Evolutionary conservation across 805 yeast species (phyloP), one percentile per base, ranked within the genome.

Genomic region (Wickerhamomyces silvicola): DNA sequence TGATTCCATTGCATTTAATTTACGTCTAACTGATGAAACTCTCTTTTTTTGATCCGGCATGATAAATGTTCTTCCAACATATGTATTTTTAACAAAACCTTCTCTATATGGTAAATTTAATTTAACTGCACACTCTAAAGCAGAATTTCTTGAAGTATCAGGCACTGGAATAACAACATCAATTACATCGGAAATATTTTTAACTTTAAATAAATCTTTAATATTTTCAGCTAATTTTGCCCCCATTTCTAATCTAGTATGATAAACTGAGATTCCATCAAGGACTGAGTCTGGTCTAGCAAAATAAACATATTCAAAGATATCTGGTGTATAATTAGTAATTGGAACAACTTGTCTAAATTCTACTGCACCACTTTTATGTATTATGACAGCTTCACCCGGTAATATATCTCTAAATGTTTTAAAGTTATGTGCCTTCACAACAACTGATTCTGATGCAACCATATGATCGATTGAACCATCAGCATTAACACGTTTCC

Each of bases 111-210:
- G 94, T 13, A 86, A 55, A 28, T 76, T 72, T 41, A 92, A 68
- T 29, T 77, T 67, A 22, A 82, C 88, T 1, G 97, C 90, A 60
- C 95, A 81, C 54, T 92, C 92, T 39, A 88, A 61, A 1, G 97
- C 97, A 15, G 95, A 80, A 26, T 94, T 88, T 60, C 97, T 75
- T n/a, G 97, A 80, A 7, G 98, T 92, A 57, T 92, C 98, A 9
- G 98, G 98, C 10, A 92, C 98, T 2, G 98, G 97, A 37, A 92
- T 85, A 23, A 92, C 95, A 28, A 90, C 98, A 50, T 92, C 98
- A 35, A 92, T 80, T 38, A 74, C 74, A 32, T 69, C 60, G 25
- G 64, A 58, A 14, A 66, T 61, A 23, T 70, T 75, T 35, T 66
- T 65, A 11, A 63, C 64, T 12, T 62, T 63, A 36, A 72, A 66